Evolutionary conservation across 2,329 filamentous ascomycete genomes (phyloP), one percentile per base, ranked within the genome.

Genomic region (Exophiala sideris): DNA sequence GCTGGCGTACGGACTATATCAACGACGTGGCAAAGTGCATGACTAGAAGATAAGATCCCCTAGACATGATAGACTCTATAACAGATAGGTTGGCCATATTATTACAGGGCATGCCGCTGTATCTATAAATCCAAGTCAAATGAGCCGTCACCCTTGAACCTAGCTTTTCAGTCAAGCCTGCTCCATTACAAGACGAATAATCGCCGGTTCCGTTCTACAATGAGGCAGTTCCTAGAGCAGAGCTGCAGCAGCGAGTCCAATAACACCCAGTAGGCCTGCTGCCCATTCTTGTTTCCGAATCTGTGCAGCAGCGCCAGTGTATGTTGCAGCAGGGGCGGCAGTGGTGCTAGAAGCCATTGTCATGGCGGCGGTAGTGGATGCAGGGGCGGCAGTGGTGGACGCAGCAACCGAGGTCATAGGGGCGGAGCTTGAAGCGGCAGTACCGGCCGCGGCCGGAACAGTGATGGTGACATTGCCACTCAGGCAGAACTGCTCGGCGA

Each of bases 371-470:
- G 47, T 45, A 24, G 18, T 36, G 10, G 38, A 21, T 38, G 35
- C 14, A 32, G 24, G 16, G 48, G 38, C 44, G 16, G 50, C 38
- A 11, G 21, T 33, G 24, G 40, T 49, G 7, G 54, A 40, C 5
- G 50, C 12, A 32, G 48, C 32, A 2, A 46, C 9, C 10, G 53
- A 45, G 1, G 57, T 29, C 21, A 44, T 36, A 12, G 55, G 14
- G 10, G 46, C 51, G 41, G 50, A 38, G 33, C 36, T 55, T 16
- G 50, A 33, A 24, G 52, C 24, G 18, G 58, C 39, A 5, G 41
- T 41, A 35, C 33, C 18, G 16, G 76, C 82, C 79, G 29, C 71
- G 79, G 50, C 29, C 6, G 55, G 57, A 5, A 60, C 47, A n/a
- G 54, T 54, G 47, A 58, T 53, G 55, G 52, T 56, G 16, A 60